These are phyloP conservation scores for Polyporus arcularius DNA, from an alignment of 768 basidiomycete species.

Conservation along the genomic window DNA sequence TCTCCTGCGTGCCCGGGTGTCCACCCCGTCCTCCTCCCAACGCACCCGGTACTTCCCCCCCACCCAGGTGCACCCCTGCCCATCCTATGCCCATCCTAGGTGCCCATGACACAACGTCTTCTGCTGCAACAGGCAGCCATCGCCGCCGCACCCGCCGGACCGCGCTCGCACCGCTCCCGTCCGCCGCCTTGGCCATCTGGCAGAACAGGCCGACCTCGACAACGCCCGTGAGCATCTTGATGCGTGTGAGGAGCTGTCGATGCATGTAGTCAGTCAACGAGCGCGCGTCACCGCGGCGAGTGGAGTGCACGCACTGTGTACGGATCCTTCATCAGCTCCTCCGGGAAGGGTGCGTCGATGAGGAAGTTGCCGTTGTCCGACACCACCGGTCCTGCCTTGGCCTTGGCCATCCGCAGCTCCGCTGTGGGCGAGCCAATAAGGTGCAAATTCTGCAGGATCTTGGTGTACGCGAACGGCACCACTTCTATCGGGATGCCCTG, in stretches of 20 bases:
- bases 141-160: too few species aligned
- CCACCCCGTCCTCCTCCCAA: too few species aligned
- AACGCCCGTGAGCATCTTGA: conserved; percentile 96
- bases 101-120: too few species aligned
- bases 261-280: neutral
- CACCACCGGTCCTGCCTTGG: conserved; percentile 94
- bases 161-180: too few species aligned
- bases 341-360: conserved; percentile 91
- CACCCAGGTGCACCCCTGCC: too few species aligned
- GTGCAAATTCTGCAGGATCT: conserved; percentile 74
- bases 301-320: conserved; percentile 44
- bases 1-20: too few species aligned
- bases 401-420: conserved; percentile 88
- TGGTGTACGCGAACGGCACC: conserved; percentile 93
- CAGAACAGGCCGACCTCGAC: conserved; percentile 99
- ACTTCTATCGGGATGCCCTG: conserved; percentile 96
- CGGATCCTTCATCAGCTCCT: conserved; percentile 67
- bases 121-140: too few species aligned
- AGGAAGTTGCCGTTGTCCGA: conserved; percentile 97
- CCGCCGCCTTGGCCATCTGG: conserved; percentile 87
- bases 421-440: conserved; percentile 67
- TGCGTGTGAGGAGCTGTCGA: conserved; percentile 66
- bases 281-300: neutral
- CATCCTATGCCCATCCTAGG: too few species aligned
- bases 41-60: too few species aligned